Conservation (phyloP, 768 basidiomycete genomes). For the Boletus sp. region DNA sequence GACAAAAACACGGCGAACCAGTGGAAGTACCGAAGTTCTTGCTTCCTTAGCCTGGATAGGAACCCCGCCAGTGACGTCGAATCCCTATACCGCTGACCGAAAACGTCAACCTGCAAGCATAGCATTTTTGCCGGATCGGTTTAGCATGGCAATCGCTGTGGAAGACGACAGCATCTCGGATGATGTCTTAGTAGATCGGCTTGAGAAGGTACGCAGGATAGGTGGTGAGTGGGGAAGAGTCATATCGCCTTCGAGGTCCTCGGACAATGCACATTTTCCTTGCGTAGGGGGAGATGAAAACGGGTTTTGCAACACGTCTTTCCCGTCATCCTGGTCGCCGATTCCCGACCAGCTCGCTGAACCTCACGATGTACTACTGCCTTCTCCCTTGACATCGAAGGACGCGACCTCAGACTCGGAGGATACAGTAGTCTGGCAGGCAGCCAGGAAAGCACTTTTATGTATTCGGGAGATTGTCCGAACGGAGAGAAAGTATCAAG, state of each 20-base stretch:
- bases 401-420: conserved; percentile 14
- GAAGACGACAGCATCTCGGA: conserved; percentile 51
- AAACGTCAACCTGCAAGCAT: not conserved
- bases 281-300: not conserved
- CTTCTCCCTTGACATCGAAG: conserved; percentile 3
- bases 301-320: not conserved
- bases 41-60: conserved; percentile 37
- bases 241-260: not conserved
- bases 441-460: conserved; percentile 40
- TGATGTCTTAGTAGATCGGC: conserved; percentile 46
- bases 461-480: conserved; percentile 48
- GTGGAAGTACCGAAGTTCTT: conserved; percentile 25
- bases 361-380: not conserved
- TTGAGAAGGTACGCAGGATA: conserved; percentile 44
- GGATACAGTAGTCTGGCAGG: conserved; percentile 34
- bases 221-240: not conserved
- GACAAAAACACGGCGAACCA: conserved; percentile 5
- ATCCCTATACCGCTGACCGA: not conserved
- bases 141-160: conserved; percentile 45
- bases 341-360: not conserved
- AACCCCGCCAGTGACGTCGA: not conserved
- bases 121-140: not conserved
- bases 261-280: not conserved
- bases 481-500: conserved; percentile 46
- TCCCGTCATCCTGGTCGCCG: not conserved